phyloP scores from a whole-genome alignment of 225 moss, liverwort and hornwort species.

The Sphagnum contortum region DNA sequence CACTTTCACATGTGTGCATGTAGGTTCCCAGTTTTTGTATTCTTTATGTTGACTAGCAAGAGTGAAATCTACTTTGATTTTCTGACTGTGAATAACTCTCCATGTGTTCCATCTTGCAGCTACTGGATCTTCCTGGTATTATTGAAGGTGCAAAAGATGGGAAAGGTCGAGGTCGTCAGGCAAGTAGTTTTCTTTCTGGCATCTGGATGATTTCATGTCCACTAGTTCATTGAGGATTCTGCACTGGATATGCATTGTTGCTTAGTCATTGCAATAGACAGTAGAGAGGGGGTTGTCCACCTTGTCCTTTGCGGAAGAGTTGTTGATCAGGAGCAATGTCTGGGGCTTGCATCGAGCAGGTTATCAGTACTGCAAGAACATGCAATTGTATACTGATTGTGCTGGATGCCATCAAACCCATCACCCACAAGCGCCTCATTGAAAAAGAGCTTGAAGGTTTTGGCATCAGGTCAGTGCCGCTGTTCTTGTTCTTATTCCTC shows the following conservation, averaged over 20 bases:
- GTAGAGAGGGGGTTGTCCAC: too few relatives aligned
- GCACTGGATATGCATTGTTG: not conserved
- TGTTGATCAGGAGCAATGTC: too few relatives aligned
- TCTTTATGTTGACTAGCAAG: too few relatives aligned
- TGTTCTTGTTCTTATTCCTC: not conserved
- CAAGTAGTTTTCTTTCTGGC: conserved; percentile 4
- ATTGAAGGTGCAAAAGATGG: conserved; percentile 98
- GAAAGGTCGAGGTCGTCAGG: conserved; percentile 92
- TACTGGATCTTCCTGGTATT: conserved; percentile 88
- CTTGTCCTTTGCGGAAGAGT: too few relatives aligned
- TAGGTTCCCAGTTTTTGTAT: too few relatives aligned
- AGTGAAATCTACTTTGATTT: too few relatives aligned
- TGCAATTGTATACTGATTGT: conserved; percentile 94
- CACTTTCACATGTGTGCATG: too few relatives aligned
- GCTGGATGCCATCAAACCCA: conserved; percentile 91
- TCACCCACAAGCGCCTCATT: conserved; percentile 84
- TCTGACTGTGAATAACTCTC: too few relatives aligned
- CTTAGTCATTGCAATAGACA: too few relatives aligned
- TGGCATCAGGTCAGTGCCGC: conserved; percentile 54
- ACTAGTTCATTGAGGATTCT: not conserved
- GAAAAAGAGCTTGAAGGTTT: conserved; percentile 95
- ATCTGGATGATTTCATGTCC: not conserved
- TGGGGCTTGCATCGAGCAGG: conserved; percentile 15
- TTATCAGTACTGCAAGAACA: conserved; percentile 87
- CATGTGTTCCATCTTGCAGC: conserved; percentile 11